A percentile compares a stretch with the other conserved stretches of the same genome.
Conservation (phyloP, 352 stramenopile species). For the Phytophthora pluvialis region DNA sequence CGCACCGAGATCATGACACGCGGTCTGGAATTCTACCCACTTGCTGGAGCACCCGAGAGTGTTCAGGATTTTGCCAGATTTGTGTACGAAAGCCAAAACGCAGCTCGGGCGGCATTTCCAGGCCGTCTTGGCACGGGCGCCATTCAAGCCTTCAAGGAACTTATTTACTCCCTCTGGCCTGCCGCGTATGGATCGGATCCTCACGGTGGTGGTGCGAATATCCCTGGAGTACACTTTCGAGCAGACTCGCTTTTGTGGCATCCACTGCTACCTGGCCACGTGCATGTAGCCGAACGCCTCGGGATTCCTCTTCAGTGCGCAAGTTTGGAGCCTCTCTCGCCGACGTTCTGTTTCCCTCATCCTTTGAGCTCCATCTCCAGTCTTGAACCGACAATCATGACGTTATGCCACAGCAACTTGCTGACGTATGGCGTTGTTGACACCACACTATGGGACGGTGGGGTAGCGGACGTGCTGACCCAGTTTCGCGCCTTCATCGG, state of each 20-base stretch:
- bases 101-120: constrained; percentile 14
- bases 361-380: constrained; percentile 36
- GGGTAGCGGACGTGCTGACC: constrained; percentile 41
- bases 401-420: constrained; percentile 43
- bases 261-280: constrained; percentile 51
- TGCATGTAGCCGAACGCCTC: constrained; percentile 53
- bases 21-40: constrained; percentile 57
- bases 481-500: constrained; percentile 53
- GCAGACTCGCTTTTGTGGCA: constrained; percentile 55
- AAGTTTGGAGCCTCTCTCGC: constrained; percentile 46
- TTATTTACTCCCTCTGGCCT: constrained; percentile 50
- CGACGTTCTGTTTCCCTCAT: constrained; percentile 53
- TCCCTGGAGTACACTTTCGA: constrained; percentile 43
- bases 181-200: constrained; percentile 52
- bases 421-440: constrained; percentile 43
- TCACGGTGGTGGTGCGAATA: constrained; percentile 32
- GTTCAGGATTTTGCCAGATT: constrained; percentile 34
- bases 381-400: constrained; percentile 31
- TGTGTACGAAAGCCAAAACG: constrained; percentile 28
- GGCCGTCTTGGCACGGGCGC: constrained; percentile 26
- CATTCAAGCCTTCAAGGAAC: constrained; percentile 44
- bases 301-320: constrained; percentile 55
- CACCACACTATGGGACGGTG: constrained; percentile 37
- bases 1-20: constrained; percentile 53
- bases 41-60: constrained; percentile 37